A percentile compares a stretch with the other conserved stretches of the same genome.
These are phyloP conservation scores for Starmerella asiatica DNA, from an alignment of 805 yeast genomes.

Conservation along the genomic window DNA sequence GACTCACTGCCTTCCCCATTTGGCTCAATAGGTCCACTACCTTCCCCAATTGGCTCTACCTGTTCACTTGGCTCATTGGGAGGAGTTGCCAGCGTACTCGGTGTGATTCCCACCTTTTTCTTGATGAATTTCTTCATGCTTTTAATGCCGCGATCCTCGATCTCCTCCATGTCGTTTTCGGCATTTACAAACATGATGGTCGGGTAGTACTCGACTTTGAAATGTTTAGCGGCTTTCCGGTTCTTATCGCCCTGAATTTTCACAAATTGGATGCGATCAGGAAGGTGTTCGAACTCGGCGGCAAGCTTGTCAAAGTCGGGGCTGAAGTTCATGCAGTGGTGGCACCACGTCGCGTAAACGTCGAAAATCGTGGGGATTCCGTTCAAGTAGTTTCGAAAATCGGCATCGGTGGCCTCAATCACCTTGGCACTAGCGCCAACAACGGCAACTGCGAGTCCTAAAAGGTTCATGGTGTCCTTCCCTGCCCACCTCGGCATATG, in stretches of 20 bases:
- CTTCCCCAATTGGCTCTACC: not conserved
- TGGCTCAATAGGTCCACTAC: not conserved
- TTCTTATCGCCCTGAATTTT: slow-evolving; percentile 52
- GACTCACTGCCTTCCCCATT: slow-evolving; percentile 1
- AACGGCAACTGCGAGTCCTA: not conserved
- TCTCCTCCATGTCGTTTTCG: slow-evolving; percentile 35
- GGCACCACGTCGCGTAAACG: slow-evolving; percentile 77
- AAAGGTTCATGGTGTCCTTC: slow-evolving; percentile 3
- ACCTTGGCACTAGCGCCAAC: slow-evolving; percentile 14
- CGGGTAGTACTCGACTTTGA: slow-evolving; percentile 52
- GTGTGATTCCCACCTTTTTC: slow-evolving; percentile 27
- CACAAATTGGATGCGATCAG: slow-evolving; percentile 35
- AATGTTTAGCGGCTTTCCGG: slow-evolving; percentile 37
- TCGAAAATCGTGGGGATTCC: slow-evolving; percentile 59
- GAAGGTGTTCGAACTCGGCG: slow-evolving; percentile 39
- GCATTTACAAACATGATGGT: slow-evolving; percentile 45
- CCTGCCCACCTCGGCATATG: too few relatives aligned
- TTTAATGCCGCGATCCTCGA: slow-evolving; percentile 41
- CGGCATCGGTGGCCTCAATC: slow-evolving; percentile 33
- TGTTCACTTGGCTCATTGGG: too few relatives aligned
- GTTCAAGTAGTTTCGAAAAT: slow-evolving; percentile 45
- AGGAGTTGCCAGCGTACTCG: slow-evolving; percentile 1
- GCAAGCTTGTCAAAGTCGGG: slow-evolving; percentile 78
- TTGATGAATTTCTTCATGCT: slow-evolving; percentile 38
- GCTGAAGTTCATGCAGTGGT: slow-evolving; percentile 81